A percentile compares a stretch with the other conserved stretches of the same genome.
Conservation (phyloP, 2,329 filamentous ascomycete species). For the Diaporthe longicolla region DNA sequence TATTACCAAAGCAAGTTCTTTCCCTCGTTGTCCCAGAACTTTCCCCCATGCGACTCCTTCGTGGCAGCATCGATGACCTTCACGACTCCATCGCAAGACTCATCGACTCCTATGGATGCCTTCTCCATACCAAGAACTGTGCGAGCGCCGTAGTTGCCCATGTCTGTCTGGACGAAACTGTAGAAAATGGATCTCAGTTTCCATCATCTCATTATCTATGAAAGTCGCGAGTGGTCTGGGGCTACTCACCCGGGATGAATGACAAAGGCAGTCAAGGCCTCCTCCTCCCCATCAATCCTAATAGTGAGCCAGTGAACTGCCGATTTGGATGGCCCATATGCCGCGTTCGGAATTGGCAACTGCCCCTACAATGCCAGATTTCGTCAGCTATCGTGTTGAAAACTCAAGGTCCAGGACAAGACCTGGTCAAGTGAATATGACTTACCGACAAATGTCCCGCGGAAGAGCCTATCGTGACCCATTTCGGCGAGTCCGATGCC, state of each 20-base stretch:
- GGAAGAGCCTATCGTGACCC: conserved; percentile 51
- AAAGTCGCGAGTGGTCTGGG: fast-evolving
- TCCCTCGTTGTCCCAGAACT: conserved; percentile 16
- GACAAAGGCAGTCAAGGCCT: conserved; percentile 52
- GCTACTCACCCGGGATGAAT: conserved; percentile 49
- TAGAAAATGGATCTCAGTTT: conserved; percentile 2
- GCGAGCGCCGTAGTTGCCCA: conserved; percentile 40
- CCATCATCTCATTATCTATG: neutral
- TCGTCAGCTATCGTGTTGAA: neutral
- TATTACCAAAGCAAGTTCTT: neutral
- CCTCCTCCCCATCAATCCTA: conserved; percentile 52
- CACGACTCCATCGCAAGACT: conserved; percentile 21
- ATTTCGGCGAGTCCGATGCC: conserved; percentile 52
- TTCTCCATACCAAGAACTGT: neutral
- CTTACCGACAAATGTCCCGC: conserved; percentile 46
- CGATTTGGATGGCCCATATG: conserved; percentile 62
- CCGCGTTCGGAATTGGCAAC: conserved; percentile 50
- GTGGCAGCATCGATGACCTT: conserved; percentile 36
- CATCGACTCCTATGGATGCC: conserved; percentile 1
- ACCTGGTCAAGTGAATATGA: too few species aligned
- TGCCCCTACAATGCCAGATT: conserved; percentile 37
- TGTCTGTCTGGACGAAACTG: conserved; percentile 44
- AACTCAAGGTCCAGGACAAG: too few species aligned
- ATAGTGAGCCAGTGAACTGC: conserved; percentile 51
- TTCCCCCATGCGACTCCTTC: conserved; percentile 8